Evolutionary conservation across 768 basidiomycete genomes (phyloP), one percentile per base, ranked within the genome.

Genomic region (Asterophora parasitica): DNA sequence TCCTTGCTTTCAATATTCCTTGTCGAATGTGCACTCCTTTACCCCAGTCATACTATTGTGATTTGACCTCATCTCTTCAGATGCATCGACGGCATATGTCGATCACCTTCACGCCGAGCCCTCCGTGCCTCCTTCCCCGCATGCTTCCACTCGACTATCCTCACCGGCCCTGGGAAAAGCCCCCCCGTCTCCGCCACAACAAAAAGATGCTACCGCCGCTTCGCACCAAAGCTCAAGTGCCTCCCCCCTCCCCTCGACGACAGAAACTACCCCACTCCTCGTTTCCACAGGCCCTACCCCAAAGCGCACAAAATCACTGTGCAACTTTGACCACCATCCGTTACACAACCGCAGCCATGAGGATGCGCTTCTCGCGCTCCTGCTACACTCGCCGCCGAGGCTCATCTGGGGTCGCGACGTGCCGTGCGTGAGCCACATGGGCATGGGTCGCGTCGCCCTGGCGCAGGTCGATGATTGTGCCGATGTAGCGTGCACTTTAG

Each of bases 1-100:
- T 85, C 88, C 0, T 61, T 92, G 10, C 64, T 91, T 36, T 54
- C 71, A 9, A 92, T 92, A 31, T 92, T 92, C 61, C 63, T 88
- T 4, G 66, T 92, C 26, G 89, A 92, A 79, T 91, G 89, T 85
- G 61, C 31, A 85, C 69, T 50, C 26, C 27, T 54, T 27, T 27
- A 7, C 5, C 41, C 23, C 38, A 27, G 20, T 40, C 42, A 4
- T 41, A 23, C 30, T 27, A n/a, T 28, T 8, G n/a, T 8, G 10
- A 31, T 46, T 11, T 23, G 28, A 11, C 42, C 38, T 27, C 13
- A 5, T 28, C 15, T 10, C 23, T 16, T 10, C 56, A 91, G 89
- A 88, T 57, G 63, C 79, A 37, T 89, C 88, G 15, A 88, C 84
- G 0, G 75, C 83, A 2, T 89, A 81, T 55, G 89, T 89, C 10